Evolutionary conservation across 352 stramenopile genomes (phyloP), one percentile per base, ranked within the genome.

Genomic region (Globisporangium emineosum): DNA sequence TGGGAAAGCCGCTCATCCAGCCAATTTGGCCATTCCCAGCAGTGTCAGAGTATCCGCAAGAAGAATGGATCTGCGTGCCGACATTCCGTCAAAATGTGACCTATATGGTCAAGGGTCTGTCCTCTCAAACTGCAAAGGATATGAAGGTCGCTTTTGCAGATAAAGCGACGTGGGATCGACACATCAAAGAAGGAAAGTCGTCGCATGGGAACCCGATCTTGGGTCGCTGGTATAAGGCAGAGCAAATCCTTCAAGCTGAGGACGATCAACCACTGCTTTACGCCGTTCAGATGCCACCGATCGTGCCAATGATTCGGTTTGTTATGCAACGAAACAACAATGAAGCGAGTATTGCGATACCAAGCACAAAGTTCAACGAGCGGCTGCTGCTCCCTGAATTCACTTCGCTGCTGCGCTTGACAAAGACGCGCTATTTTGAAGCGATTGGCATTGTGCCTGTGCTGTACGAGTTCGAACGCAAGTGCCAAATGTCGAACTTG

Each of bases 381-480:
- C 87, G 87, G 1, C 69, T 85, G 35, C 66, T 93, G 3, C 58
- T 96, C 1, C 85, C 87, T 1, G 73, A 94, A 64, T 87, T 81
- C 67, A 93, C 85, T 27, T 83, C 75, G 15, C 71, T 82, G 1
- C 64, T 96, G 19, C 71, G 78, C 0, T 45, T 96, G 35, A 81
- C 71, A 35, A 91, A 89, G 68, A 83, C 75, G 32, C 78, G 77
- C 21, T 94, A 86, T 32, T 91, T 93, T 62, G 78, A 94, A 62
- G 85, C 78, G 9, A 92, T 94, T 65, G 82, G 87, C 7, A 75
- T 96, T 33, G 71, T 96, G n/a, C 85, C 87, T 21, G 62, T 96
- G 52, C 70, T 96, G 5, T 94, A 93, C 51, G 87, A 96, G 57
- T 96, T 96, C 64, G 87, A 96, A 61, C 83, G 87, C 64, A 96